Percentiles rank a stretch among this genome's conserved stretches.
These are phyloP conservation scores for Exserohilum rostratum DNA, from an alignment of 2,329 filamentous ascomycete genomes.

Conservation along the genomic window DNA sequence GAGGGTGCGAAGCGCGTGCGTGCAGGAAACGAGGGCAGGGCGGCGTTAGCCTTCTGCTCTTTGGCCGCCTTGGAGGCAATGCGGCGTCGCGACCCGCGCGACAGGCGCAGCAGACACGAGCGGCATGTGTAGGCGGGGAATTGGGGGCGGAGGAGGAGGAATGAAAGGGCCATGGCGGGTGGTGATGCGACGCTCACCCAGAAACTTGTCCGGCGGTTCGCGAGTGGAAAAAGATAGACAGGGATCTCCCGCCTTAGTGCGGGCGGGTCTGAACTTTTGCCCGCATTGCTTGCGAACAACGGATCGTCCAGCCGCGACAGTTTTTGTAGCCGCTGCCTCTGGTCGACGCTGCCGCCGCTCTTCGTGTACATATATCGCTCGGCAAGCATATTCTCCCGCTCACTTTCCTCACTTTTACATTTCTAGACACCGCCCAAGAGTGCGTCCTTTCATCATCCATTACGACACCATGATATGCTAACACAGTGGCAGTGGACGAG, in stretches of 20 bases:
- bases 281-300: conserved; percentile 8
- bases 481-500: conserved; percentile 44
- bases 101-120: conserved; percentile 35
- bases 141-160: conserved; percentile 30
- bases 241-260: conserved; percentile 11
- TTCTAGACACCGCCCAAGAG: conserved; percentile 1
- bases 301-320: conserved; percentile 6
- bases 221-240: conserved; percentile 14
- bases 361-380: conserved; percentile 13
- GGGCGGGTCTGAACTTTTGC: conserved; percentile 12
- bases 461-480: conserved; percentile 11
- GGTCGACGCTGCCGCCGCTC: conserved; percentile 1
- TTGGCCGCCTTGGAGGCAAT: conserved; percentile 22
- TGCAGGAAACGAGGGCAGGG: conserved; percentile 39
- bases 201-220: conserved; percentile 2
- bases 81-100: conserved; percentile 19
- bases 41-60: conserved; percentile 15
- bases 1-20: conserved; percentile 93
- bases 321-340: conserved; percentile 15
- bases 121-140: conserved; percentile 34
- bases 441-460: background rate
- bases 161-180: conserved; percentile 30
- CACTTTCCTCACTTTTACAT: background rate
- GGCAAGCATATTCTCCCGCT: background rate
- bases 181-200: conserved; percentile 3